Conservation (phyloP, 1,284 basidiomycete species). For the Schizopora paradoxa region DNA sequence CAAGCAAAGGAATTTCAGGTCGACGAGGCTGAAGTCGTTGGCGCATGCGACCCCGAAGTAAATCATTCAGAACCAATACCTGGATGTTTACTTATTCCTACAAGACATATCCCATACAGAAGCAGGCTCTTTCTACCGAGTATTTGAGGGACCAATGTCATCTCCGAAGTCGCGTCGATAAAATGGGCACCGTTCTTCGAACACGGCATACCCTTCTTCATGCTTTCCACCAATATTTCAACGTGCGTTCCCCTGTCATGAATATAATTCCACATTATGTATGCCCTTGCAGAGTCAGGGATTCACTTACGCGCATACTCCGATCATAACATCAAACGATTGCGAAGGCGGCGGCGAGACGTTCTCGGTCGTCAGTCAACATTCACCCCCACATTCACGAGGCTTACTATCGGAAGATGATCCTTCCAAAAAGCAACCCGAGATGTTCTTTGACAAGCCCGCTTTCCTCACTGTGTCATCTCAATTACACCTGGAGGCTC, state of each 20-base stretch:
- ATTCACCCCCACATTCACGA: slow-evolving; percentile 21
- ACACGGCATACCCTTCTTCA: slow-evolving; percentile 57
- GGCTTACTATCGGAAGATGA: slow-evolving; percentile 3
- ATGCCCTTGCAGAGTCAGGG: slow-evolving; percentile 53
- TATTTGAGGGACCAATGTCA: slow-evolving; percentile 82
- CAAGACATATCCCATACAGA: slow-evolving; percentile 86
- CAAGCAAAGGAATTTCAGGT: slow-evolving; percentile 78
- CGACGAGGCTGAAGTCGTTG: slow-evolving; percentile 58
- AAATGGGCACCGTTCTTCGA: slow-evolving; percentile 69
- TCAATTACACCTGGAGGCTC: slow-evolving; percentile 92
- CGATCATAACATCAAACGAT: slow-evolving; percentile 86
- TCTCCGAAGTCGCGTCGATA: slow-evolving; percentile 72
- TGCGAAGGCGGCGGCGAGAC: slow-evolving; percentile 98
- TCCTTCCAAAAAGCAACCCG: slow-evolving; percentile 18
- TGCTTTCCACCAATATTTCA: slow-evolving; percentile 58
- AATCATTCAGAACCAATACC: slow-evolving; percentile 21
- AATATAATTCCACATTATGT: slow-evolving; percentile 8
- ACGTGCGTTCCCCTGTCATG: slow-evolving; percentile 41
- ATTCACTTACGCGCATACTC: slow-evolving; percentile 79
- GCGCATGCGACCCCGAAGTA: slow-evolving; percentile 72
- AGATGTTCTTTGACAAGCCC: slow-evolving; percentile 57
- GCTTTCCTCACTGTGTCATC: slow-evolving; percentile 93
- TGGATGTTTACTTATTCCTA: background rate
- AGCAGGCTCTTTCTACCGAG: slow-evolving; percentile 68
- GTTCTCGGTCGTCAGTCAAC: slow-evolving; percentile 58